phyloP scores from a whole-genome alignment of 2,329 filamentous ascomycete genomes.

The Neonectria hederae region DNA sequence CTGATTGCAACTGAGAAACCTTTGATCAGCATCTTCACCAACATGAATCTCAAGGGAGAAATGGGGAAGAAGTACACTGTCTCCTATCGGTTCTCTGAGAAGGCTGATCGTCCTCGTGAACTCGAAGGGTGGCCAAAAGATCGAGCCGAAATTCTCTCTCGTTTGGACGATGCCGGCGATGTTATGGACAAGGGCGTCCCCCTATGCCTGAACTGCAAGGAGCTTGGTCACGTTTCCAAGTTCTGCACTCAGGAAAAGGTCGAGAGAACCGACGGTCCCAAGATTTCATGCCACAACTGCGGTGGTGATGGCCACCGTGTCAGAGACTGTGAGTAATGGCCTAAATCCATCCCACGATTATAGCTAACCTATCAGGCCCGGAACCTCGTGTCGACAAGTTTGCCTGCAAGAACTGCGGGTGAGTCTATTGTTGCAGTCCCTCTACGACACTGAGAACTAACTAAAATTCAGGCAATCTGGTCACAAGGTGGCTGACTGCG shows the following conservation, averaged over 20 bases:
- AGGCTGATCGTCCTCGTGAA: slow-evolving; percentile 67
- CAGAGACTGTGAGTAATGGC: slow-evolving; percentile 70
- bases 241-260: slow-evolving; percentile 66
- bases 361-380: slow-evolving; percentile 54
- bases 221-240: slow-evolving; percentile 71
- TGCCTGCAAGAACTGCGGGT: slow-evolving; percentile 75
- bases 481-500: slow-evolving; percentile 61
- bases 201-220: slow-evolving; percentile 71
- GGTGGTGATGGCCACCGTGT: slow-evolving; percentile 70
- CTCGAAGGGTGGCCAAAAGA: slow-evolving; percentile 67
- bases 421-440: slow-evolving; percentile 22
- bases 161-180: slow-evolving; percentile 73
- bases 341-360: slow-evolving; percentile 2
- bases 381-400: slow-evolving; percentile 70
- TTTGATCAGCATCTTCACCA: slow-evolving; percentile 66
- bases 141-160: slow-evolving; percentile 67
- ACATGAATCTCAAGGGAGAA: slow-evolving; percentile 78
- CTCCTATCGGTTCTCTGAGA: slow-evolving; percentile 68
- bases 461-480: slow-evolving; percentile 54
- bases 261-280: slow-evolving; percentile 55
- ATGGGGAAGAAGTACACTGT: slow-evolving; percentile 71
- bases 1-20: slow-evolving; percentile 71
- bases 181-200: slow-evolving; percentile 66
- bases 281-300: slow-evolving; percentile 73
- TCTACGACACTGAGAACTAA: slow-evolving; percentile 15